phyloP scores from a whole-genome alignment of 1,284 basidiomycete genomes.

The Volvariella surrecta region DNA sequence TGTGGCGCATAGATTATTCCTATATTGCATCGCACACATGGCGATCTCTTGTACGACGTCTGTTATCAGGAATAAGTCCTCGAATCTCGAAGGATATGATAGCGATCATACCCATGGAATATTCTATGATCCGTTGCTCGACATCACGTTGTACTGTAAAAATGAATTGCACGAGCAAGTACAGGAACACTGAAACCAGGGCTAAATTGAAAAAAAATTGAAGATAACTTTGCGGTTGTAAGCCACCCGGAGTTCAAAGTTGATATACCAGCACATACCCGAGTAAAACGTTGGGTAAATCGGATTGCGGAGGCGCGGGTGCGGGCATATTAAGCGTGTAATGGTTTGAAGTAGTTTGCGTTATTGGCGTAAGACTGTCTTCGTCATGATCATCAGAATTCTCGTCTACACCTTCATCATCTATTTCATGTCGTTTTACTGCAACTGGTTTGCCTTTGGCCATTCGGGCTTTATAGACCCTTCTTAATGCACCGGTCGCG shows the following conservation, averaged over 20 bases:
- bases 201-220: conserved; percentile 95
- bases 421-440: conserved; percentile 17
- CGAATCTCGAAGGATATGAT: not conserved
- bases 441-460: conserved; percentile 22
- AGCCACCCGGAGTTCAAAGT: conserved; percentile 11
- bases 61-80: conserved; percentile 21
- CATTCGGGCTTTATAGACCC: conserved; percentile 58
- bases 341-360: conserved; percentile 62
- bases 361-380: conserved; percentile 24
- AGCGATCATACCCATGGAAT: conserved; percentile 68
- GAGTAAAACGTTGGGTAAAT: conserved; percentile 67
- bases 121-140: conserved; percentile 79
- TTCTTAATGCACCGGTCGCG: conserved; percentile 60
- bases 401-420: conserved; percentile 28
- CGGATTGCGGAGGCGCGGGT: conserved; percentile 42
- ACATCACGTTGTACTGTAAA: conserved; percentile 89
- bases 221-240: conserved; percentile 55
- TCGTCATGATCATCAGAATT: conserved; percentile 33
- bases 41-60: conserved; percentile 88
- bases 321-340: conserved; percentile 74
- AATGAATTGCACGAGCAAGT: conserved; percentile 80
- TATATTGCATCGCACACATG: conserved; percentile 72
- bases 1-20: conserved; percentile 75
- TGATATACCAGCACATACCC: conserved; percentile 42
- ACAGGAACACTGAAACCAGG: conserved; percentile 78